These are phyloP conservation scores for Ceratobasidium sp. DNA, from an alignment of 1,284 basidiomycete species.

Conservation along the genomic window DNA sequence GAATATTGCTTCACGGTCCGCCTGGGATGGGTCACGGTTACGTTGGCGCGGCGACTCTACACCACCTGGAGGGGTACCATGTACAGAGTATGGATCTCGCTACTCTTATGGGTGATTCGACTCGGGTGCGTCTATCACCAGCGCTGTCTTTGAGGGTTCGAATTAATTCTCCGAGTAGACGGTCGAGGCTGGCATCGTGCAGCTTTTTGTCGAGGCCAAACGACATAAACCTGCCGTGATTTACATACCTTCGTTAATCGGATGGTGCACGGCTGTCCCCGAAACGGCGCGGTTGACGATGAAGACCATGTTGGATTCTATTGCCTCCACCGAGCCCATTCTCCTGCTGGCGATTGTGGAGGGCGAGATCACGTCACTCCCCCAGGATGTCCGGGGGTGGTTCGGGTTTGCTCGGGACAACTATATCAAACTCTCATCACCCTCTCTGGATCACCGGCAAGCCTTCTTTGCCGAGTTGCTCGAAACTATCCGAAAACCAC, in stretches of 20 bases:
- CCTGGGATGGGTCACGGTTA: constrained; percentile 92
- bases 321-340: constrained; percentile 92
- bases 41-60: constrained; percentile 90
- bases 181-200: constrained; percentile 91
- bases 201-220: constrained; percentile 98
- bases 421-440: constrained; percentile 72
- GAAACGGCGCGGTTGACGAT: constrained; percentile 90
- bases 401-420: constrained; percentile 87
- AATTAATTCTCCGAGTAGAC: constrained; percentile 66
- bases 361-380: constrained; percentile 77
- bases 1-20: constrained; percentile 86
- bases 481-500: constrained; percentile 77
- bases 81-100: constrained; percentile 95
- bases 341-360: constrained; percentile 92
- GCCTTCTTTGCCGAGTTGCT: constrained; percentile 85
- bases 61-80: constrained; percentile 96
- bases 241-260: constrained; percentile 90
- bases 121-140: constrained; percentile 69
- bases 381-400: constrained; percentile 89
- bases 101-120: constrained; percentile 89
- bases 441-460: constrained; percentile 70
- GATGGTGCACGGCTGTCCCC: constrained; percentile 88
- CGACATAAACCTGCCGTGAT: constrained; percentile 96
- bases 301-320: constrained; percentile 89
- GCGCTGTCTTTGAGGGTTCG: not conserved